Percentiles rank a stretch among this genome's conserved stretches.
These are phyloP conservation scores for Candida nonsorbophila DNA, from an alignment of 805 yeast species.

Conservation along the genomic window DNA sequence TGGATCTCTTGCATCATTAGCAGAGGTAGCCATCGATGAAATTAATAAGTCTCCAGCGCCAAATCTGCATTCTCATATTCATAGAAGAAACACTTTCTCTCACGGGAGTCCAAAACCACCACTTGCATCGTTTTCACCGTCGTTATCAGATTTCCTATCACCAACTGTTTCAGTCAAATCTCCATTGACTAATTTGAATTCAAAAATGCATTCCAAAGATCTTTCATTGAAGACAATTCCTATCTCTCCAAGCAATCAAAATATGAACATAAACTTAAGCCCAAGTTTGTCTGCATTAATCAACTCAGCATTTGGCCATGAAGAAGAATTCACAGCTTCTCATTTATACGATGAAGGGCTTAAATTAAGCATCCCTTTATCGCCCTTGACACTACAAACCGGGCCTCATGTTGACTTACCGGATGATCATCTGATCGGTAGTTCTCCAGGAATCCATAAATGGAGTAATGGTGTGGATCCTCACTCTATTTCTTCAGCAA, in stretches of 20 bases:
- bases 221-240: conserved; percentile 1
- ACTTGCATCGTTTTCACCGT: conserved; percentile 5
- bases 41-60: conserved; percentile 7
- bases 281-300: conserved; percentile 36
- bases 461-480: no score
- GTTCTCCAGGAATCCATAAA: no score
- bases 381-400: conserved; percentile 15
- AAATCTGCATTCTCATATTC: no score
- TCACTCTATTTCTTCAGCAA: no score
- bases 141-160: conserved; percentile 8
- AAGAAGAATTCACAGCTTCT: conserved; percentile 12
- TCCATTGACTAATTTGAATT: no score
- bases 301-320: conserved; percentile 25
- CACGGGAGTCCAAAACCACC: no score
- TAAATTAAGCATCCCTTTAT: conserved; percentile 19
- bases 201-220: conserved; percentile 1
- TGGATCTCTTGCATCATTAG: conserved; percentile 14
- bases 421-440: no score
- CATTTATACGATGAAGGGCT: conserved; percentile 10
- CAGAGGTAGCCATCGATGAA: conserved; percentile 32
- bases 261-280: conserved; percentile 25
- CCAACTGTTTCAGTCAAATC: no score
- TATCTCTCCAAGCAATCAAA: no score
- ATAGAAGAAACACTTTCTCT: not conserved
- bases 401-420: no score